Base-by-base conservation (phyloP, 2,329 filamentous ascomycete species). In the Monosporascus cannonballus region DNA sequence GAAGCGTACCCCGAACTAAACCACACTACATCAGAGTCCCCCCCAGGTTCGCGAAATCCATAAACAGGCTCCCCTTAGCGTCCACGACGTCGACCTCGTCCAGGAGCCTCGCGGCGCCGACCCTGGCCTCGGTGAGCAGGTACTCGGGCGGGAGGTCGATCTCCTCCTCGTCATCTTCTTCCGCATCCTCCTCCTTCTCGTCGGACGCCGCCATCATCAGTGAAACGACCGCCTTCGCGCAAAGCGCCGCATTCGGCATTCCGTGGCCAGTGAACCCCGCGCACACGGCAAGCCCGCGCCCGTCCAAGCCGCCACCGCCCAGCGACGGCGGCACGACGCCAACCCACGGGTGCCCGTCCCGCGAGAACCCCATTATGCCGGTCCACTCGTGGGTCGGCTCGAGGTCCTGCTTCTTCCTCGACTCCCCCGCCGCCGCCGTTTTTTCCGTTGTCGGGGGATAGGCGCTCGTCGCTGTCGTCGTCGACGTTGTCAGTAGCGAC, bases 341-440 rank as follows among this genome's bases (percentile, higher is more conserved):
- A 2, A 92, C 84, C 84, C 85, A 91, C 0, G 89, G 87, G 49
- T 78, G 68, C 0, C 77, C 73, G 65, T 92, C 89, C 6, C 83
- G 73, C 30, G 81, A 84, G 67, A 83, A 91, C 0, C 85, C 88
- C 88, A 91, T 92, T 59, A 91, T 87, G 0, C 89, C 89, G 2
- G 86, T 89, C 89, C 89, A 93, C 64, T 88, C 83, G 64, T 79
- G 81, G 30, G 78, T 69, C 9, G 79, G 76, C 22, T 70, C 63
- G 20, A 89, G 67, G 45, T 75, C 70, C 34, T 75, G 65, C 38
- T 70, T 68, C 37, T 74, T 49, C 11, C 5, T 24, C 7, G 17
- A 20, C 2, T n/a, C 57, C 58, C 37, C 48, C 37, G 38, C 39
- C 50, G 50, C 18, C 30, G 20, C 24, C 38, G 48, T 39, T 15